phyloP scores from a whole-genome alignment of 148 eudicot species.

The Cornus suecica region DNA sequence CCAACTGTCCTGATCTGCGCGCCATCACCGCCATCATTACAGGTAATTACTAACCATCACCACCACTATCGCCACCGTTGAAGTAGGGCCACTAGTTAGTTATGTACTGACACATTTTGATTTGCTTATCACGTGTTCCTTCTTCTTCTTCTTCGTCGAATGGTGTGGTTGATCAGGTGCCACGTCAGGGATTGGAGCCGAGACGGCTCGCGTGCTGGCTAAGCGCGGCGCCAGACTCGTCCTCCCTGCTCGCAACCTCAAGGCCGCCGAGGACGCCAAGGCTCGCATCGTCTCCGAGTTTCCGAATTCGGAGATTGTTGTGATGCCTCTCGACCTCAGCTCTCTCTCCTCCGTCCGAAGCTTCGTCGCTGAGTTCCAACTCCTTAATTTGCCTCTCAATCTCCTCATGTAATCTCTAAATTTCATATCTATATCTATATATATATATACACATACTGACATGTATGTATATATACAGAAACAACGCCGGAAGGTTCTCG shows the following conservation, averaged over 20 bases:
- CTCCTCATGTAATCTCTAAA: slow-evolving; percentile 66
- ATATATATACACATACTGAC: not conserved
- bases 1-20: slow-evolving; percentile 38
- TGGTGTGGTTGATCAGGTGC: slow-evolving; percentile 46
- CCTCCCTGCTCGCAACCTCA: slow-evolving; percentile 65
- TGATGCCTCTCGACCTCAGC: slow-evolving; percentile 88
- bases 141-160: too few species aligned
- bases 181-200: slow-evolving; percentile 96
- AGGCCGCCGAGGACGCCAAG: slow-evolving; percentile 76
- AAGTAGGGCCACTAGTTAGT: not conserved
- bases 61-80: not conserved
- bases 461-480: slow-evolving; percentile 35
- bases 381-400: slow-evolving; percentile 75
- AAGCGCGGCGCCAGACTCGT: slow-evolving; percentile 70
- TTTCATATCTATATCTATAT: too few species aligned
- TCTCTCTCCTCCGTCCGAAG: slow-evolving; percentile 63
- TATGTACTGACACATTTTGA: too few species aligned
- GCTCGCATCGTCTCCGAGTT: slow-evolving; percentile 56
- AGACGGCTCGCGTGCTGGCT: slow-evolving; percentile 85
- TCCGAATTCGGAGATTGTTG: slow-evolving; percentile 50
- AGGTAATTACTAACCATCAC: slow-evolving; percentile 37
- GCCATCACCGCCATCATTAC: slow-evolving; percentile 84
- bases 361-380: slow-evolving; percentile 57
- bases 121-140: slow-evolving; percentile 1
- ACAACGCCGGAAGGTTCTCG: slow-evolving; percentile 91